A percentile compares a stretch with the other conserved stretches of the same genome.
Conservation (phyloP, 805 yeast genomes). For the Lachancea sp. region DNA sequence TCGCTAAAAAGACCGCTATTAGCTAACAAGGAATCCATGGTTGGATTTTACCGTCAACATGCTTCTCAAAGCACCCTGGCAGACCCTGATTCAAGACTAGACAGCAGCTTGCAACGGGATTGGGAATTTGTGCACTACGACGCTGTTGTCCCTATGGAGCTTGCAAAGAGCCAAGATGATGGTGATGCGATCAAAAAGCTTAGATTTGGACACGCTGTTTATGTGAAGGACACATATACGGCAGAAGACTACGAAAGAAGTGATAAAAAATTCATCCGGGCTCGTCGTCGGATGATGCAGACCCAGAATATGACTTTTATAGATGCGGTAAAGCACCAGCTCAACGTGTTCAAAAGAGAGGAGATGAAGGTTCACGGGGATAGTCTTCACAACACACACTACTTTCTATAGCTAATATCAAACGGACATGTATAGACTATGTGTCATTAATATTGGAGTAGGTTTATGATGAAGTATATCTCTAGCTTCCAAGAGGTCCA, state of each 20-base stretch:
- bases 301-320: conserved; percentile 17
- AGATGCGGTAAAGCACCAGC: conserved; percentile 49
- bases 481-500: not conserved
- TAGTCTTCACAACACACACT: conserved; percentile 58
- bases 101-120: conserved; percentile 17
- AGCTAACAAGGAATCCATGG: conserved; percentile 17
- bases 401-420: conserved; percentile 33
- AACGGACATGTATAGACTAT: not conserved
- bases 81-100: conserved; percentile 10
- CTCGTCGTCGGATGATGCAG: conserved; percentile 19
- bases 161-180: too few relatives aligned
- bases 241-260: conserved; percentile 26
- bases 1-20: conserved; percentile 24
- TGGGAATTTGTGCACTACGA: conserved; percentile 24
- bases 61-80: conserved; percentile 1
- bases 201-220: conserved; percentile 24
- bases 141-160: not conserved
- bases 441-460: not conserved
- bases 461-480: not conserved
- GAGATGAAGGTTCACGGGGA: conserved; percentile 66
- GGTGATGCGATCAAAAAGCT: not conserved
- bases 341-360: conserved; percentile 55
- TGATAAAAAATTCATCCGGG: conserved; percentile 19
- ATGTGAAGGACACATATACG: conserved; percentile 27
- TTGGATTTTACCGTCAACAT: conserved; percentile 18